A percentile compares a stretch with the other conserved stretches of the same genome.
phyloP scores from a whole-genome alignment of 2,329 filamentous ascomycete genomes.

The Coniochaeta pulveracea region DNA sequence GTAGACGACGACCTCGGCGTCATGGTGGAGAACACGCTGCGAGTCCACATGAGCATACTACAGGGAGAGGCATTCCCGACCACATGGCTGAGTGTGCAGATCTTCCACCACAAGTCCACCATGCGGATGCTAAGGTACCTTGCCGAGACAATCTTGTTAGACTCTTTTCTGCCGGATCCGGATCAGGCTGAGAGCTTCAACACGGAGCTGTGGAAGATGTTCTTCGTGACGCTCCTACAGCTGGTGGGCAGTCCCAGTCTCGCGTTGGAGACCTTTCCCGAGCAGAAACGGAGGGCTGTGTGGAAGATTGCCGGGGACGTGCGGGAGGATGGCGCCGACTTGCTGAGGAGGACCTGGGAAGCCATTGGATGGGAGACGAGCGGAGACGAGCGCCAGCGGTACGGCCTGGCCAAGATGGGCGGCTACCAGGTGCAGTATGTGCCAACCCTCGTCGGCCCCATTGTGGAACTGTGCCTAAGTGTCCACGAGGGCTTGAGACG shows the following conservation, averaged over 20 bases:
- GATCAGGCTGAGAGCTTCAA: conserved; percentile 90
- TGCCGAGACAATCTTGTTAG: conserved; percentile 59
- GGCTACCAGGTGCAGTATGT: conserved; percentile 99
- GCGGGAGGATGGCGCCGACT: conserved; percentile 76
- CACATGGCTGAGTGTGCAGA: conserved; percentile 85
- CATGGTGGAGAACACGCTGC: conserved; percentile 67
- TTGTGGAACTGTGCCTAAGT: conserved; percentile 88
- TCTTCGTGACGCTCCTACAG: conserved; percentile 81
- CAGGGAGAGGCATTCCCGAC: conserved; percentile 81
- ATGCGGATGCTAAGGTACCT: conserved; percentile 80
- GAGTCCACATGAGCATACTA: conserved; percentile 81
- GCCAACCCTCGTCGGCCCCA: conserved; percentile 78
- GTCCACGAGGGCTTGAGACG: conserved; percentile 84
- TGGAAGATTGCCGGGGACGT: conserved; percentile 99
- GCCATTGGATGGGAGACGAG: conserved; percentile 93
- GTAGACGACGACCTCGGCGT: conserved; percentile 63
- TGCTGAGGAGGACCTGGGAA: conserved; percentile 81
- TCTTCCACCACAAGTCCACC: conserved; percentile 84
- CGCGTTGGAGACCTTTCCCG: conserved; percentile 88
- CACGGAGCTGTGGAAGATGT: conserved; percentile 86
- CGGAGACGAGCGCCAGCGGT: conserved; percentile 64
- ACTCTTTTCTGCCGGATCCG: conserved; percentile 74
- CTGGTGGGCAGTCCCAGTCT: conserved; percentile 82
- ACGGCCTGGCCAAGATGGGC: conserved; percentile 73
- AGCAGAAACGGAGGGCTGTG: conserved; percentile 89